Percentiles rank a stretch among this genome's conserved stretches.
Conservation (phyloP, 2,329 filamentous ascomycete genomes). For the Sclerotinia minor region DNA sequence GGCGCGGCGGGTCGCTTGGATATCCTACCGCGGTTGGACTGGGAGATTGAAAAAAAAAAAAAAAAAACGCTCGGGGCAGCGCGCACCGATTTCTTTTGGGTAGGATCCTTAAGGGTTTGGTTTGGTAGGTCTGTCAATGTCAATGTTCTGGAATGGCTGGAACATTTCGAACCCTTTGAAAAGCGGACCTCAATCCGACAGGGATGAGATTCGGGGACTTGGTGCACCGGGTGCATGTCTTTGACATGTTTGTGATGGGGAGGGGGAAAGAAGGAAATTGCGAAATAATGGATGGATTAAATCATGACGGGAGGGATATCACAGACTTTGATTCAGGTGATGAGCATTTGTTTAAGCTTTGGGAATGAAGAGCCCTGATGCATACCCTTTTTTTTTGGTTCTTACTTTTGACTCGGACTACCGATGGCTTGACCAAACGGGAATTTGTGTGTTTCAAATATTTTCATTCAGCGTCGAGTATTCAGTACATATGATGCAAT, state of each 20-base stretch:
- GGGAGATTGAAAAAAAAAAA: neutral
- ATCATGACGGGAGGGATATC: neutral
- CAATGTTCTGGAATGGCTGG: too few relatives aligned
- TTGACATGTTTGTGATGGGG: neutral
- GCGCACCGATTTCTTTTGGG: neutral
- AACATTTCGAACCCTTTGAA: too few relatives aligned
- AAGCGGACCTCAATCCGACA: too few relatives aligned
- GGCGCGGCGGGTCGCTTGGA: conserved; percentile 7
- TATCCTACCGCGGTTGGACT: conserved; percentile 2
- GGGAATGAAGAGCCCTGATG: neutral
- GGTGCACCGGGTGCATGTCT: neutral
- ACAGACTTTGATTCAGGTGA: conserved; percentile 3
- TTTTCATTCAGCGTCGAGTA: too few relatives aligned
- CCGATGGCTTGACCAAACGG: neutral
- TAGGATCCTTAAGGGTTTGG: too few relatives aligned
- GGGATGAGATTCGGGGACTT: too few relatives aligned
- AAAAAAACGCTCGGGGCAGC: conserved; percentile 5
- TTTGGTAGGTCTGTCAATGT: too few relatives aligned
- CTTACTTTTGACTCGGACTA: too few relatives aligned
- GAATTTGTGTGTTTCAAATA: neutral
- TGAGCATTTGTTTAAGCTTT: neutral
- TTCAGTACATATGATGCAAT: too few relatives aligned
- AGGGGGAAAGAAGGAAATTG: neutral
- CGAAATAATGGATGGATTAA: neutral
- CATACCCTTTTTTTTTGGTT: too few relatives aligned